Conservation (phyloP, 2,329 filamentous ascomycete genomes). For the Knoxdaviesia proteae region DNA sequence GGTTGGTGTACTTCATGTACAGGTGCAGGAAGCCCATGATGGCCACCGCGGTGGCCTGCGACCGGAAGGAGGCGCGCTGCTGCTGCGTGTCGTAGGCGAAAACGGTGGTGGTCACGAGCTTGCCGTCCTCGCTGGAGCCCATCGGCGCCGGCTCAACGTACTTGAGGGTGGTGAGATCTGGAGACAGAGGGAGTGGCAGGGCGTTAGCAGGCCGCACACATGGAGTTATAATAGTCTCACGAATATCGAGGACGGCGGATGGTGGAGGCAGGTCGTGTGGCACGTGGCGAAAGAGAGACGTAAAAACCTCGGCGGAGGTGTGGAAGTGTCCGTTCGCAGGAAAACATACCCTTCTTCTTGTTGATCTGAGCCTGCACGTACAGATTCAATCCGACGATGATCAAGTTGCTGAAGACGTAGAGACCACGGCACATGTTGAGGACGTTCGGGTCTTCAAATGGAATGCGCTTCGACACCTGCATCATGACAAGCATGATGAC, state of each 20-base stretch:
- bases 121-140: conserved; percentile 84
- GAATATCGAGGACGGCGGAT: no score
- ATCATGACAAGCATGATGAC: conserved; percentile 94
- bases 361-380: conserved; percentile 75
- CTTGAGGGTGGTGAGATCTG: conserved; percentile 93
- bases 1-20: conserved; percentile 99
- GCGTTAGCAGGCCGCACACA: neutral
- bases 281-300: no score
- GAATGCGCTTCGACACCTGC: conserved; percentile 90
- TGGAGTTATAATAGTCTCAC: no score
- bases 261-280: no score
- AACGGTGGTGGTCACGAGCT: conserved; percentile 89
- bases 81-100: conserved; percentile 85
- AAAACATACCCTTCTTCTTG: conserved; percentile 74
- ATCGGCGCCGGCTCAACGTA: conserved; percentile 92
- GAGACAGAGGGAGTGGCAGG: no score
- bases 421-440: conserved; percentile 33
- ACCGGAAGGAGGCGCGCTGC: conserved; percentile 64
- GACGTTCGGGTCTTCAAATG: conserved; percentile 62
- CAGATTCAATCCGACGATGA: conserved; percentile 70
- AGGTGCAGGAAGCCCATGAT: conserved; percentile 99
- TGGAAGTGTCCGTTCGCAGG: no score
- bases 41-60: conserved; percentile 82
- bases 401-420: conserved; percentile 44
- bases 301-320: no score